These are phyloP conservation scores for Xylariomycetidae sp. DNA, from an alignment of 2,329 filamentous ascomycete genomes.

Conservation along the genomic window DNA sequence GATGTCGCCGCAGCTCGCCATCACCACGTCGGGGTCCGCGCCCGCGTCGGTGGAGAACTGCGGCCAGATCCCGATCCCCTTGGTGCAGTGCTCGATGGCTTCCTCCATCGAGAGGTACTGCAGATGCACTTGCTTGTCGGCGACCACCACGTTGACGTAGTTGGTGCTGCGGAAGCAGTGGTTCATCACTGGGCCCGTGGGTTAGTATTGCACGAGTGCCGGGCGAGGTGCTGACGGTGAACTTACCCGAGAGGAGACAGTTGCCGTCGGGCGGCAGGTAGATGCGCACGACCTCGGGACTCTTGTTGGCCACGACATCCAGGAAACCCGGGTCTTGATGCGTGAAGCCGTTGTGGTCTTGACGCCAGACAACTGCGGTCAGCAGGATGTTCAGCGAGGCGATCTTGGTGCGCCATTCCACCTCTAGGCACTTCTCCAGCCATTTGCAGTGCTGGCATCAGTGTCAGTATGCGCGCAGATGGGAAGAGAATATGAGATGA, in stretches of 20 bases:
- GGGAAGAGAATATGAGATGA: not conserved
- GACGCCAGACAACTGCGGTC: conserved; percentile 73
- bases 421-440: conserved; percentile 75
- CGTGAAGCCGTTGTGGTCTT: conserved; percentile 80
- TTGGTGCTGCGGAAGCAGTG: conserved; percentile 69
- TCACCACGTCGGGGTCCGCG: conserved; percentile 65
- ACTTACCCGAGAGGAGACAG: conserved; percentile 55
- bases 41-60: conserved; percentile 67
- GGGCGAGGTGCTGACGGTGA: not conserved
- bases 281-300: conserved; percentile 71
- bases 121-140: conserved; percentile 74
- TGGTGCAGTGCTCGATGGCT: conserved; percentile 69
- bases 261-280: conserved; percentile 78
- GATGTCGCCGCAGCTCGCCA: conserved; percentile 71
- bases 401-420: conserved; percentile 68
- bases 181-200: conserved; percentile 48
- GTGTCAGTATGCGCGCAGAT: conserved; percentile 12
- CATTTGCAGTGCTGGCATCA: conserved; percentile 65
- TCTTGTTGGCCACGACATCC: conserved; percentile 74
- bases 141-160: conserved; percentile 76
- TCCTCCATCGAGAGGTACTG: conserved; percentile 70
- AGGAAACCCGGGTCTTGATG: conserved; percentile 78
- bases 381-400: conserved; percentile 74
- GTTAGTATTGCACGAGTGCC: not conserved
- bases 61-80: conserved; percentile 73